These are phyloP conservation scores for Penicillium griseofulvum DNA, from an alignment of 2,329 filamentous ascomycete species.

Conservation along the genomic window DNA sequence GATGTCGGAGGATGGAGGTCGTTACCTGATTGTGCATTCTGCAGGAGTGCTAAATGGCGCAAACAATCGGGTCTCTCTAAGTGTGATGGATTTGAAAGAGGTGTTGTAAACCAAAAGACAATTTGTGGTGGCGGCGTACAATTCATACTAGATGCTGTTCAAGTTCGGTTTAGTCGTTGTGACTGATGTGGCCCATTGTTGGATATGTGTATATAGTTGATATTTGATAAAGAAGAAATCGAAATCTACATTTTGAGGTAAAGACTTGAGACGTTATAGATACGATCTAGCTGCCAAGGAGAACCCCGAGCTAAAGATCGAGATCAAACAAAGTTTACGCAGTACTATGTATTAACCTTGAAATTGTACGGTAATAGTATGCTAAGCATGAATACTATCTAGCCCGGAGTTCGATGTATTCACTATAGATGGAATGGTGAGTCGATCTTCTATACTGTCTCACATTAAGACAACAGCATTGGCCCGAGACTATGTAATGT, in stretches of 20 bases:
- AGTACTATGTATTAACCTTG: too few species aligned
- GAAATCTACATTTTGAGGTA: background rate
- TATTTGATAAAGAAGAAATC: background rate
- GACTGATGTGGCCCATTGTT: background rate
- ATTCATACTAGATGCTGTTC: background rate
- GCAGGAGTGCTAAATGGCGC: slow-evolving; percentile 19
- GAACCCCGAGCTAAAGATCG: background rate
- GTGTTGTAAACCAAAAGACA: background rate
- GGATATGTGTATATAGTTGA: background rate
- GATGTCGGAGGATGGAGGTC: slow-evolving; percentile 34
- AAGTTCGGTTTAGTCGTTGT: background rate
- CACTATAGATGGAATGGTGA: too few species aligned
- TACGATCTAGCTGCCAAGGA: too few species aligned
- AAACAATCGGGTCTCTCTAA: slow-evolving; percentile 22
- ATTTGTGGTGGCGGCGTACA: background rate
- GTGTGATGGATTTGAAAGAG: slow-evolving; percentile 18
- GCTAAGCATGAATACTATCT: too few species aligned
- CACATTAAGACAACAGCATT: too few species aligned
- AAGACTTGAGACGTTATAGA: background rate
- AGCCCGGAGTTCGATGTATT: too few species aligned
- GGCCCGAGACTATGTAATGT: too few species aligned
- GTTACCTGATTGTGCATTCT: slow-evolving; percentile 20
- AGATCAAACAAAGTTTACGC: background rate
- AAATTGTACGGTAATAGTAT: too few species aligned
- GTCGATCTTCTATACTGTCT: too few species aligned